A percentile compares a stretch with the other conserved stretches of the same genome.
These are phyloP conservation scores for Saposhnikovia divaricata DNA, from an alignment of 129 eudicot species.

Conservation along the genomic window DNA sequence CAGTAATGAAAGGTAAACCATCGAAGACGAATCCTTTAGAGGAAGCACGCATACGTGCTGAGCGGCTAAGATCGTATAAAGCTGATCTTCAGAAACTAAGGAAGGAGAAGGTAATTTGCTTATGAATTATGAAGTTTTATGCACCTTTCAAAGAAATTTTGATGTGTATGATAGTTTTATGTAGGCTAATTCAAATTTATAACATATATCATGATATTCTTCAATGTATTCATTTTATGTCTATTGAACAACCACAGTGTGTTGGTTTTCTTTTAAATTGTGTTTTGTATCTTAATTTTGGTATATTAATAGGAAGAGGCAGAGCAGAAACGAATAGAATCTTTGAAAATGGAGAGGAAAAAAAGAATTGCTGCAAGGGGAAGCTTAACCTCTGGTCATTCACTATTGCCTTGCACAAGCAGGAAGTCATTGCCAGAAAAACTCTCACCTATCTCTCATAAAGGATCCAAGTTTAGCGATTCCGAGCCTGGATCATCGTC, in stretches of 20 bases:
- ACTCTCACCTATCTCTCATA: slow-evolving; percentile 51
- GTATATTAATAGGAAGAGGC: slow-evolving; percentile 66
- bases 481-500: slow-evolving; percentile 80
- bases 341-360: slow-evolving; percentile 72
- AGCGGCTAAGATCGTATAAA: slow-evolving; percentile 65
- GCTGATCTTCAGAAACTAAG: slow-evolving; percentile 86
- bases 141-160: too few relatives aligned
- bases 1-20: slow-evolving; percentile 49
- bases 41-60: slow-evolving; percentile 87
- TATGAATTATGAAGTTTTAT: neutral
- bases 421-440: slow-evolving; percentile 50
- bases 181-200: neutral
- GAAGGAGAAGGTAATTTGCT: slow-evolving; percentile 70
- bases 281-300: slow-evolving; percentile 3
- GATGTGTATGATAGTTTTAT: neutral
- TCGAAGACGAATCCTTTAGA: slow-evolving; percentile 52
- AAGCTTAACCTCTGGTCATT: slow-evolving; percentile 31
- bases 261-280: neutral
- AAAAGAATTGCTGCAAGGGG: slow-evolving; percentile 89
- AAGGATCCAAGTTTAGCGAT: slow-evolving; percentile 82
- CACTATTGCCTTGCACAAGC: slow-evolving; percentile 28
- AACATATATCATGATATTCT: neutral
- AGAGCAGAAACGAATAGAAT: slow-evolving; percentile 59
- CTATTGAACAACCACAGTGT: neutral
- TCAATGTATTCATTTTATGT: neutral